Evolutionary conservation across 805 yeast species (phyloP), one percentile per base, ranked within the genome.

Genomic region (Candida incommunis): DNA sequence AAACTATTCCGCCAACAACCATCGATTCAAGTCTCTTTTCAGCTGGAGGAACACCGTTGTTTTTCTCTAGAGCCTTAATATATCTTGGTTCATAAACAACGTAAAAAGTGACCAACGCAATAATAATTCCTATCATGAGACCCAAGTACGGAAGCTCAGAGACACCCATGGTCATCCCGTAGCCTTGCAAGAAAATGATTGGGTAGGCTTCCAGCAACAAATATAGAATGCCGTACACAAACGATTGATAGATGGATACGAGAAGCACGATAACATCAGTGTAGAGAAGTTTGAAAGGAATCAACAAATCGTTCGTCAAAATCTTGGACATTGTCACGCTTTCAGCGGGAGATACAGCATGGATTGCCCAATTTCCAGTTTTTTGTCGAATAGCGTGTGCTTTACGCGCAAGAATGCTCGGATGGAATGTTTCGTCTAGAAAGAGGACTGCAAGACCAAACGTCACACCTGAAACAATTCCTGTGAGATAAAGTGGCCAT

Each of bases 71-170:
- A 24, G 66, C 65, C 37, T 58, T 61, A 26, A 66, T 57, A 54
- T 79, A 82, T 35, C 65, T 62, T 13, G 65, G 70, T 55, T 86
- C 95, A 43, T 58, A 61, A 47, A 60, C 68, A 54, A 62, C 66
- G 41, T 80, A 63, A 54, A 79, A 71, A 47, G 66, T 64, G 0
- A 57, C 48, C 24, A 80, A 78, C 45, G 88, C 85, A 23, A 76
- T 40, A 3, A 73, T 37, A 65, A 78, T 68, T 48, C 96, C 95
- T 44, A 82, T 58, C 43, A 82, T 70, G 62, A 88, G 67, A 20
- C 84, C 80, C 46, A 86, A 60, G 67, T 85, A 87, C 11, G 96
- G 95, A 48, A 87, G 69, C 63, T 80, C 81, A 7, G 76, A 77
- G 23, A 75, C 76, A 52, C 88, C 87, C 46, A 63, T 53, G 21